Evolutionary conservation across 148 eudicot species (phyloP).

Genomic region (Silene uniflora): DNA sequence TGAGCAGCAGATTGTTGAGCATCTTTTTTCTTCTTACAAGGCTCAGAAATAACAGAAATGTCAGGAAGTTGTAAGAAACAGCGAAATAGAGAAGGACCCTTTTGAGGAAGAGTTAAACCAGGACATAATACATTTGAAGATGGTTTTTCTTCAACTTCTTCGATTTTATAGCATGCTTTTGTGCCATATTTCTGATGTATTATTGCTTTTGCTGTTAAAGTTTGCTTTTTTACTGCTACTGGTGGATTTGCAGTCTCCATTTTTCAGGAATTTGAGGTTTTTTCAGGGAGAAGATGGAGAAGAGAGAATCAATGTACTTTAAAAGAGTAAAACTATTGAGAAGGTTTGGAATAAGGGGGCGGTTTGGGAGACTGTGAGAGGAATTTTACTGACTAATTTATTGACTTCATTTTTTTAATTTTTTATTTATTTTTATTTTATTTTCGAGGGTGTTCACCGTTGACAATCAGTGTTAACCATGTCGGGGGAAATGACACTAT

Average conservation of each 20-base stretch:
- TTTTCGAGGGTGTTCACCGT: too few species aligned
- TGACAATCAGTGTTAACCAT: too few species aligned
- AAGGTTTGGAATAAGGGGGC: not conserved
- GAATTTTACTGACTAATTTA: not conserved
- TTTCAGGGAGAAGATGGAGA: not conserved
- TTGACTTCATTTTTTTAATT: too few species aligned
- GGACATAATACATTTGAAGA: slow-evolving; percentile 54
- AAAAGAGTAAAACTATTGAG: not conserved
- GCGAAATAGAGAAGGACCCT: slow-evolving; percentile 63
- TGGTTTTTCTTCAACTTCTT: slow-evolving; percentile 53
- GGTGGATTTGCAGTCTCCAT: slow-evolving; percentile 1
- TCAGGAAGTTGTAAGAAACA: slow-evolving; percentile 79
- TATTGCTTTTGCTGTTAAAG: slow-evolving; percentile 71
- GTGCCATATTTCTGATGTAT: slow-evolving; percentile 69
- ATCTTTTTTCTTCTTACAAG: slow-evolving; percentile 71
- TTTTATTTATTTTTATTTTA: too few species aligned
- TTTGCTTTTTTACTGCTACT: slow-evolving; percentile 40
- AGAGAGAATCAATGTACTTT: not conserved
- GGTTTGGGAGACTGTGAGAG: not conserved
- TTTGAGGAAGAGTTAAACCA: slow-evolving; percentile 61
- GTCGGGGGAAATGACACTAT: too few species aligned
- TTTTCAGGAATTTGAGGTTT: not conserved
- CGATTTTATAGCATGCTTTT: slow-evolving; percentile 56
- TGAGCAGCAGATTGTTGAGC: slow-evolving; percentile 93
- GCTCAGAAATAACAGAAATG: slow-evolving; percentile 54